Evolutionary conservation across 108 stramenopile genomes (phyloP).

Genomic region (Pseudonitzschia multiseries): DNA sequence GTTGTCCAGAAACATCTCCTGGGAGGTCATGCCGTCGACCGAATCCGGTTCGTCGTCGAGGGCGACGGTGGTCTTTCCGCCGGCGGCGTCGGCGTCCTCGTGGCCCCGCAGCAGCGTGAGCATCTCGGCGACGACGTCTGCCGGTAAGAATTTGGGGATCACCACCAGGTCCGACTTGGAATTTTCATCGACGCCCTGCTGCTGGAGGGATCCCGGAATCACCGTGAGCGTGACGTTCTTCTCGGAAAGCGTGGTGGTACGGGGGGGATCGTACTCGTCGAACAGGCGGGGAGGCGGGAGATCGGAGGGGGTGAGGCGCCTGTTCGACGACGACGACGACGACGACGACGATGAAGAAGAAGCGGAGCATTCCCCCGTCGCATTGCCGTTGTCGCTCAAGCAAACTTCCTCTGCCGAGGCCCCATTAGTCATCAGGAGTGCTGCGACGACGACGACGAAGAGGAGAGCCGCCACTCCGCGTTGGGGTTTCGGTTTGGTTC

Average conservation of each 20-base stretch:
- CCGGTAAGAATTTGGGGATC: neutral
- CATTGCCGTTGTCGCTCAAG: too few relatives aligned
- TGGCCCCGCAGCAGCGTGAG: neutral
- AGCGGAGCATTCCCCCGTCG: too few relatives aligned
- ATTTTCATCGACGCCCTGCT: neutral
- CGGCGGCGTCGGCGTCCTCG: neutral
- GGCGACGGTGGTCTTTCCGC: neutral
- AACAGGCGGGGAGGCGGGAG: neutral
- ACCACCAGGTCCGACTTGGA: neutral
- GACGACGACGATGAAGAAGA: too few relatives aligned
- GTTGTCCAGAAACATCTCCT: slow-evolving; percentile 24
- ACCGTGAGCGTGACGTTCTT: neutral
- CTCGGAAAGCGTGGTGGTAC: neutral
- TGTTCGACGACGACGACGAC: too few relatives aligned
- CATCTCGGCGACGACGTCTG: neutral
- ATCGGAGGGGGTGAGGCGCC: neutral
- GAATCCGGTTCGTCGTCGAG: slow-evolving; percentile 20
- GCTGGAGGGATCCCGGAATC: neutral
- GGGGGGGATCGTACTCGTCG: neutral
- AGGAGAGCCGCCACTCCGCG: too few relatives aligned
- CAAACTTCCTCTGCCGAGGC: too few relatives aligned
- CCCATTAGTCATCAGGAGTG: too few relatives aligned
- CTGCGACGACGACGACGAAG: too few relatives aligned
- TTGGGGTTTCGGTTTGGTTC: too few relatives aligned
- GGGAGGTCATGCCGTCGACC: slow-evolving; percentile 20